Percentiles rank a stretch among this genome's conserved stretches.
Evolutionary conservation across 2,329 filamentous ascomycete species (phyloP).

Genomic region (Penicillium sp.): DNA sequence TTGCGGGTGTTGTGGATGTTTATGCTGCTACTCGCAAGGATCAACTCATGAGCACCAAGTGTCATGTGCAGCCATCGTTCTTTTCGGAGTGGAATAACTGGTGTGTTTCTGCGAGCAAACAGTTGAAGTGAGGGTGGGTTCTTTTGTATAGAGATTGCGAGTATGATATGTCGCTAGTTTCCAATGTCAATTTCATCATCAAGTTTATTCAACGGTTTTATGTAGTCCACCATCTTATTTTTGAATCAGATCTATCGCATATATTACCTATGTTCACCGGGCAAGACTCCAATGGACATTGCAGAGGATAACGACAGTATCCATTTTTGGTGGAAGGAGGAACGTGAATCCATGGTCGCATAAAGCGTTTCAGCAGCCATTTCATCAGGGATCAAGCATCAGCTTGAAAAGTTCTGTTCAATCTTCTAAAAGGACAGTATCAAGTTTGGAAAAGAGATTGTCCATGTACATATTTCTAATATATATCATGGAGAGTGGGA

Average conservation of each 20-base stretch:
- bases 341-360: too few species aligned
- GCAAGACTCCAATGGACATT: too few species aligned
- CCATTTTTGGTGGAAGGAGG: too few species aligned
- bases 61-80: slow-evolving; percentile 62
- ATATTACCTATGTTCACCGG: too few species aligned
- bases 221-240: background rate
- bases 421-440: too few species aligned
- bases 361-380: too few species aligned
- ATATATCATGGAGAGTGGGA: too few species aligned
- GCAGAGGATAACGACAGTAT: too few species aligned
- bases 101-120: slow-evolving; percentile 52
- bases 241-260: background rate
- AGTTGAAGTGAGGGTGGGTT: slow-evolving; percentile 30
- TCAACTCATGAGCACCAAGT: slow-evolving; percentile 58
- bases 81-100: slow-evolving; percentile 74
- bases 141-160: background rate
- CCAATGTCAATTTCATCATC: slow-evolving; percentile 4
- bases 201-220: background rate
- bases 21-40: slow-evolving; percentile 62
- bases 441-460: too few species aligned
- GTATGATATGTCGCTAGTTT: background rate
- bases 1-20: slow-evolving; percentile 59
- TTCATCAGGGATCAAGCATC: too few species aligned
- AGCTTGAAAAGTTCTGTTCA: too few species aligned
- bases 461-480: too few species aligned